Base-by-base conservation (phyloP, 192 early-diverging fungal genomes). In the Coemansia sp. region DNA sequence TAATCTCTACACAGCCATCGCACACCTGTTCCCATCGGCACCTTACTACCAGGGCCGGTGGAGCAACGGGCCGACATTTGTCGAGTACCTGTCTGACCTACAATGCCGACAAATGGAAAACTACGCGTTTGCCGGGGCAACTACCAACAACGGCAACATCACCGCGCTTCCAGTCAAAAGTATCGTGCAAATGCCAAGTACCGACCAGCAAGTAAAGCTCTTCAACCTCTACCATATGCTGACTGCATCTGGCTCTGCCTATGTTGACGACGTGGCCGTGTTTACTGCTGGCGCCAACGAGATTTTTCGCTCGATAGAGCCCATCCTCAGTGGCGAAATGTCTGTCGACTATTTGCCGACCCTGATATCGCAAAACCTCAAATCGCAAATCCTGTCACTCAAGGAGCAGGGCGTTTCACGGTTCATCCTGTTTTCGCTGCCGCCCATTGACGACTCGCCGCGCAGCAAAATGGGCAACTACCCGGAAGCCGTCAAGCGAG, bases 21-120 rank as follows among this genome's bases (percentile, higher is more conserved):
- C 69, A 1, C 75, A 78, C 29, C 35, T 78, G 44, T 78, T 78
- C 44, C 75, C 75, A 0, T 78, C 75, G 0, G 75, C 75, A 12
- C 75, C 75, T 0, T 78, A 78, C 60, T 78, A 78, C 66, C 75
- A 78, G 50, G 75, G 75, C 1, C 56, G 75, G 21, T 78, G 75
- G 75, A 78, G 75, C 58, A 78, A 78, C 57, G 75, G 75, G 21
- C 75, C 75, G 1, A 78, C 75, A 6, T 78, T 78, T 66, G 75
- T 70, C 39, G 75, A 78, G 59, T 78, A 78, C 54, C 32, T 78
- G 58, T 41, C 75, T 0, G 75, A 78, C 39, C 36, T 78, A 50
- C 75, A 78, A 33, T 78, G 75, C 56, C 65, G 75, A 1, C 18
- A 22, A n/a, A 78, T 78, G 75, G 75, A 78, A 18, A 78, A 78